phyloP scores from a whole-genome alignment of 768 basidiomycete species.

The Trametes meyenii region DNA sequence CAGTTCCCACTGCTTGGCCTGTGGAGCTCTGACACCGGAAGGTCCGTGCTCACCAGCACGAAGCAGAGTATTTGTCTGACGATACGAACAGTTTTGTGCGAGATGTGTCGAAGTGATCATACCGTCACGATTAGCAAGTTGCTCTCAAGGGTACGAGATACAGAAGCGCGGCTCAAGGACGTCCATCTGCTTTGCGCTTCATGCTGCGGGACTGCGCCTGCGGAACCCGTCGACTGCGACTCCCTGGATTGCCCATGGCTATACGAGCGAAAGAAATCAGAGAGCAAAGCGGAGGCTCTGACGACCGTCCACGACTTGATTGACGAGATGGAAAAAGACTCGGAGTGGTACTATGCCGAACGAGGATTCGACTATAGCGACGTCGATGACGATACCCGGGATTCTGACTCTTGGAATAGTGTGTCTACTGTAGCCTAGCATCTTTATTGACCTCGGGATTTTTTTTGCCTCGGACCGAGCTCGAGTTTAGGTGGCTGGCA shows the following conservation, averaged over 20 bases:
- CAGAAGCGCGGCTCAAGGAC: conserved; percentile 56
- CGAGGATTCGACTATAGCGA: conserved; percentile 7
- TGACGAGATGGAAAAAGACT: conserved; percentile 39
- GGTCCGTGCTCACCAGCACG: conserved; percentile 39
- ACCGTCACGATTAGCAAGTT: conserved; percentile 61
- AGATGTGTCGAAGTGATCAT: conserved; percentile 53
- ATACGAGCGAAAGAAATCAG: conserved; percentile 67
- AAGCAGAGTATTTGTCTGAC: not conserved
- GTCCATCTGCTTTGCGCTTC: conserved; percentile 72
- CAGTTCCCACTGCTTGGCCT: conserved; percentile 70
- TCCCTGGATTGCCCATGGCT: conserved; percentile 88
- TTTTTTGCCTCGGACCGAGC: not conserved
- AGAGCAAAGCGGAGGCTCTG: conserved; percentile 41
- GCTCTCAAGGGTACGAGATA: conserved; percentile 51
- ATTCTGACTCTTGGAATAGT: conserved; percentile 1
- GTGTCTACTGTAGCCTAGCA: conserved; percentile 9
- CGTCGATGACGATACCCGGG: conserved; percentile 3
- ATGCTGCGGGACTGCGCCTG: conserved; percentile 59
- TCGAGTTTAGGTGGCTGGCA: not conserved
- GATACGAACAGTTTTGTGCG: conserved; percentile 50
- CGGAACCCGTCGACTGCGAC: conserved; percentile 72
- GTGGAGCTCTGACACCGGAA: conserved; percentile 55
- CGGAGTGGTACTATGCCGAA: conserved; percentile 16
- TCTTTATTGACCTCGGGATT: not conserved
- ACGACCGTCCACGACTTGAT: conserved; percentile 36